Base-by-base conservation (phyloP, 805 yeast species). In the Schwanniomyces polymorphus region DNA sequence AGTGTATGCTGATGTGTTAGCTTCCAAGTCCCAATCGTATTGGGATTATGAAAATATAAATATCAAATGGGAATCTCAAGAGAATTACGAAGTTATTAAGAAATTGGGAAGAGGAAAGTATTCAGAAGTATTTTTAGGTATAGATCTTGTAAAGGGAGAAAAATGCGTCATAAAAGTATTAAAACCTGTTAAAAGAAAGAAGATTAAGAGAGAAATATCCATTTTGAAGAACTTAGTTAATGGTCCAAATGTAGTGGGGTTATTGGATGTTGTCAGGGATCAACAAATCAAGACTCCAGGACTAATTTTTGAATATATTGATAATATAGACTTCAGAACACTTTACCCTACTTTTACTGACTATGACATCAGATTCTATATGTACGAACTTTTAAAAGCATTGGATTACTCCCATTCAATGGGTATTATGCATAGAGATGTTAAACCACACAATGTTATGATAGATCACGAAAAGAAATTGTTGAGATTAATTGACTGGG, bases 341-440 rank as follows among this genome's bases (percentile, higher is more conserved):
- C 74, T 91, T 54, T 91, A 91, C 67, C 96, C 97, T 23, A 82
- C 84, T 44, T 85, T 91, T 58, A 75, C 82, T 17, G 83, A 85
- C 57, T 67, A 70, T 44, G 97, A 91, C 63, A 85, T 91, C 54
- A 81, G 89, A 55, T 89, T 68, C 69, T 91, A 91, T 68, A 88
- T 91, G 81, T 83, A 76, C 54, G 94, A 91, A 68, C 74, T 91
- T 54, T 76, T 91, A 58, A 78, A 75, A 47, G 97, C 97, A 0
- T 76, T 91, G 53, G 95, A 91, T 70, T 91, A 79, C 66, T 85
- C 89, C 45, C 97, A 91, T 70, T 86, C 95, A 5, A 87, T 87
- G 85, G 97, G 97, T 31, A 89, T 91, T 54, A 90, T 90, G 86
- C 97, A 90, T 67, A 76, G 97, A 63, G 97, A 90, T 67, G 97